phyloP scores from a whole-genome alignment of 2,329 filamentous ascomycete genomes.

The Colletotrichum coccodes region DNA sequence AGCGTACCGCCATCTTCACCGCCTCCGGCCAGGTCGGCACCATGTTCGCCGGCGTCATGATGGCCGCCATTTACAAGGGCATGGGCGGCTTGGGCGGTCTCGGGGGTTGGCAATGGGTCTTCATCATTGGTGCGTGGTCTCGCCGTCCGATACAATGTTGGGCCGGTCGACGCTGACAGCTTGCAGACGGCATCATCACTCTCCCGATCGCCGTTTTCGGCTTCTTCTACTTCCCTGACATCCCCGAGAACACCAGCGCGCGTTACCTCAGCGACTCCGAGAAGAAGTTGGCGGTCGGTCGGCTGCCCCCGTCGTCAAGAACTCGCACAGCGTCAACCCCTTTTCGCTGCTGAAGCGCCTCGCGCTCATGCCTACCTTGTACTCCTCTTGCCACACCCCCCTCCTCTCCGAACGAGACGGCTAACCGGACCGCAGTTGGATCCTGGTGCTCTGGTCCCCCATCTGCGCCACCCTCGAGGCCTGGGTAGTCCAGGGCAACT shows the following conservation, averaged over 20 bases:
- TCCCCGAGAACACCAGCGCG: constrained; percentile 52
- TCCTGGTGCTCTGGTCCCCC: constrained; percentile 46
- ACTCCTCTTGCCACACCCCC: constrained; percentile 26
- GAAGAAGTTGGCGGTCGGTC: constrained; percentile 51
- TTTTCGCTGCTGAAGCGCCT: constrained; percentile 37
- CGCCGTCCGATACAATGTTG: too few species aligned
- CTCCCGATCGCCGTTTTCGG: constrained; percentile 63
- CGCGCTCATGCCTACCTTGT: constrained; percentile 35
- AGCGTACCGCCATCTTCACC: constrained; percentile 72
- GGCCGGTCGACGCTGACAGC: not conserved
- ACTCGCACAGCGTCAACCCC: constrained; percentile 37
- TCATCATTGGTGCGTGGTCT: constrained; percentile 36
- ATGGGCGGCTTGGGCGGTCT: constrained; percentile 55
- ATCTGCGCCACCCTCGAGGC: constrained; percentile 48
- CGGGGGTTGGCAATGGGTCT: constrained; percentile 62
- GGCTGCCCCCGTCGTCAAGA: constrained; percentile 41
- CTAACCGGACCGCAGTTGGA: constrained; percentile 33
- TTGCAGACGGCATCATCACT: constrained; percentile 60
- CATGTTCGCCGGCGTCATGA: constrained; percentile 68
- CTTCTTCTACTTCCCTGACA: constrained; percentile 59
- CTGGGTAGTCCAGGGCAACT: constrained; percentile 39
- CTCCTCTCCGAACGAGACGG: too few species aligned
- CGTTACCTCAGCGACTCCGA: constrained; percentile 39
- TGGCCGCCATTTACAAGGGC: constrained; percentile 54
- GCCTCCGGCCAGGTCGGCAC: constrained; percentile 68